A percentile compares a stretch with the other conserved stretches of the same genome.
Conservation (phyloP, 2,329 filamentous ascomycete species). For the Fusarium concolor region DNA sequence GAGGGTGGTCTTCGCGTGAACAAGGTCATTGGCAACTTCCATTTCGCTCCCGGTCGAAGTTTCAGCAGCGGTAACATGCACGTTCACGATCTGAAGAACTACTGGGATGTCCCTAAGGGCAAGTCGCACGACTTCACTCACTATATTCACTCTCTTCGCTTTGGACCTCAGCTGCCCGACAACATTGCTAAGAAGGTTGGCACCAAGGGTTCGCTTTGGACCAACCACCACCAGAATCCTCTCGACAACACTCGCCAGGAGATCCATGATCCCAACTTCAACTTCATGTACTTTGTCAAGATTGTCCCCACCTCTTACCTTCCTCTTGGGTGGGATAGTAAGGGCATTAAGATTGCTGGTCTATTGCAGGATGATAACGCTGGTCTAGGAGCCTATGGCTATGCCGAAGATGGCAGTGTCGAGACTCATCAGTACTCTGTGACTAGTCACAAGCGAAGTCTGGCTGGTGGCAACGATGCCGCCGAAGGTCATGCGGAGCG, state of each 20-base stretch:
- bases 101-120: conserved; percentile 78
- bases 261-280: conserved; percentile 85
- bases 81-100: conserved; percentile 97
- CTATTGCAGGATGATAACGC: conserved; percentile 70
- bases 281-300: conserved; percentile 99
- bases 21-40: conserved; percentile 99
- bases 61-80: conserved; percentile 98
- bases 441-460: conserved; percentile 92
- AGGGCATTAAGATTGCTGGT: conserved; percentile 49
- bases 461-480: conserved; percentile 84
- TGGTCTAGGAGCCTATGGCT: conserved; percentile 64
- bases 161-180: conserved; percentile 90
- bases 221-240: conserved; percentile 91
- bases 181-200: conserved; percentile 71
- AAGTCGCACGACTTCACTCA: conserved; percentile 89
- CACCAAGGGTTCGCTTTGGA: conserved; percentile 70
- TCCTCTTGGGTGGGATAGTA: conserved; percentile 86
- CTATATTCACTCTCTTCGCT: conserved; percentile 87
- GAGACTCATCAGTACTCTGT: conserved; percentile 99
- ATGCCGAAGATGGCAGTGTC: conserved; percentile 78
- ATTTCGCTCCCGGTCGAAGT: conserved; percentile 93
- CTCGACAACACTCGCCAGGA: conserved; percentile 83
- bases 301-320: conserved; percentile 97
- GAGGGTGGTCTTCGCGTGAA: conserved; percentile 94
- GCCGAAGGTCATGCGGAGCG: conserved; percentile 93